Evolutionary conservation across 129 eudicot genomes (phyloP).

Genomic region (Kitagawia praeruptora): DNA sequence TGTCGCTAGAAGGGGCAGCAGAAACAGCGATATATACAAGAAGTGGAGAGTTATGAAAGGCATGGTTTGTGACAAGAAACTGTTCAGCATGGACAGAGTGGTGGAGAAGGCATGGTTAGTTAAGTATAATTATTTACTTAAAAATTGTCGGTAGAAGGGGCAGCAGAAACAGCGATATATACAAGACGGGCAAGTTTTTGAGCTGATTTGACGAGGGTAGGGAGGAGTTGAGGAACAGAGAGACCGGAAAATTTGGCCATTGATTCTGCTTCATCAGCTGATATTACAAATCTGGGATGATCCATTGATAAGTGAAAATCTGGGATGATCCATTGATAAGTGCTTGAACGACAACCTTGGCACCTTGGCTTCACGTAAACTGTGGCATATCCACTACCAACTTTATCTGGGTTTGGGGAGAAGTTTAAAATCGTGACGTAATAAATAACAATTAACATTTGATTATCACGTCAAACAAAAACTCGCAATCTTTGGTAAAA

Average conservation of each 20-base stretch:
- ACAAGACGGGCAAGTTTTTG: constrained; percentile 62
- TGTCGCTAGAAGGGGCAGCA: constrained; percentile 20
- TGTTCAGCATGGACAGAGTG: constrained; percentile 89
- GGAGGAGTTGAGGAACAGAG: constrained; percentile 62
- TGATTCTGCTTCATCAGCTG: constrained; percentile 48
- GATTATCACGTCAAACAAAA: too few species aligned
- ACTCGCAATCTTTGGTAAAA: too few species aligned
- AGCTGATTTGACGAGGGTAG: constrained; percentile 49
- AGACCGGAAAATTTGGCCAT: constrained; percentile 41
- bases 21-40: constrained; percentile 65
- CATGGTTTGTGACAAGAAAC: constrained; percentile 65
- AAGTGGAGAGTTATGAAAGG: constrained; percentile 40
- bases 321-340: too few species aligned
- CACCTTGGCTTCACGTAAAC: too few species aligned
- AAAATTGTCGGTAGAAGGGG: too few species aligned
- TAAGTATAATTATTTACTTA: too few species aligned
- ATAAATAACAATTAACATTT: too few species aligned
- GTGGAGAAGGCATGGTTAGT: constrained; percentile 77
- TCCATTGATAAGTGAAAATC: constrained; percentile 31
- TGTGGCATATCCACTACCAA: too few species aligned
- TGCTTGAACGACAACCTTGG: neutral
- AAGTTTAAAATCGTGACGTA: too few species aligned
- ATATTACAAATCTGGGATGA: constrained; percentile 36
- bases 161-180: too few species aligned
- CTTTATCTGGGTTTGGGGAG: too few species aligned